These are phyloP conservation scores for Misopates orontium DNA, from an alignment of 257 asterid genomes.

Conservation along the genomic window DNA sequence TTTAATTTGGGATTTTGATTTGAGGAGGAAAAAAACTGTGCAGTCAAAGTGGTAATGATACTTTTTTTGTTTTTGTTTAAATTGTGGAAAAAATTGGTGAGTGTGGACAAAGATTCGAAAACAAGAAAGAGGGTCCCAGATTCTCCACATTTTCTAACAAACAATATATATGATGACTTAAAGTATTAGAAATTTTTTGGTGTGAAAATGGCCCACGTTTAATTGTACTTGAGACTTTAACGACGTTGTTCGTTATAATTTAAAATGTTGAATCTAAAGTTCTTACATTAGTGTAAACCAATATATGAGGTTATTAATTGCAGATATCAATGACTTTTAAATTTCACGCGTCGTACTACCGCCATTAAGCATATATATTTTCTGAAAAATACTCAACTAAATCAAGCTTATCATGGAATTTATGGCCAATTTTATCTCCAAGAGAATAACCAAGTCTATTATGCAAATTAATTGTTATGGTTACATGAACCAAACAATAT, in stretches of 20 bases:
- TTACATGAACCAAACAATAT: too few species aligned
- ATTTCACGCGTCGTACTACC: too few species aligned
- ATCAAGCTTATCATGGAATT: too few species aligned
- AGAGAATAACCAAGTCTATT: too few species aligned
- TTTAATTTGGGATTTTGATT: constrained; percentile 1
- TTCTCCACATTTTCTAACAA: neutral
- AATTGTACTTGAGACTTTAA: neutral
- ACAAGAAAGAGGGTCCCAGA: constrained; percentile 15
- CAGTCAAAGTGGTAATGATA: neutral
- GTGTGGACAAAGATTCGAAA: constrained; percentile 19
- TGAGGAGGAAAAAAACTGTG: neutral
- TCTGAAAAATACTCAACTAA: too few species aligned
- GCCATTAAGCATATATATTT: too few species aligned
- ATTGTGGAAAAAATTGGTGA: neutral
- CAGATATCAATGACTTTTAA: too few species aligned
- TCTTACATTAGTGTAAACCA: neutral
- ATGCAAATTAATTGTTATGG: too few species aligned
- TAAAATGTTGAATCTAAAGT: neutral
- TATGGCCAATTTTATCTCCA: too few species aligned
- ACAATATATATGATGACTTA: neutral
- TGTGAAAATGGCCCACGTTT: constrained; percentile 17
- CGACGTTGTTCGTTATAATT: neutral
- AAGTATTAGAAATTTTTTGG: constrained; percentile 24
- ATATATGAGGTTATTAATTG: too few species aligned
- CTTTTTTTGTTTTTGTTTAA: neutral